Base-by-base conservation (phyloP, 2,329 filamentous ascomycete species). In the Colletotrichum liriopes region DNA sequence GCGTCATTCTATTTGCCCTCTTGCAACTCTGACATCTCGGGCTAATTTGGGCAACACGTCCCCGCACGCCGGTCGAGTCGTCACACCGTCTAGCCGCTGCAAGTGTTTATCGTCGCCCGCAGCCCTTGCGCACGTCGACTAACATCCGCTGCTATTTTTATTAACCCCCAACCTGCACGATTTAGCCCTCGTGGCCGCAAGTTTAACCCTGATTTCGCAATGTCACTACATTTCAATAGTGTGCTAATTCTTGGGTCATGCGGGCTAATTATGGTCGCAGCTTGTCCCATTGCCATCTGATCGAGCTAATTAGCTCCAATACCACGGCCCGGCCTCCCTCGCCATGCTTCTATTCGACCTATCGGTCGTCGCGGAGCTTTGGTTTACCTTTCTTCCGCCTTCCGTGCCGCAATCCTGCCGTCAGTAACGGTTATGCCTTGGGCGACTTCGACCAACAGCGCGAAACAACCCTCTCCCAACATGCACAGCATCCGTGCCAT, bases 71-170 rank as follows among this genome's bases (percentile, higher is more conserved):
- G 60, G 54, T 56, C 29, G 54, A 51, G 35, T 66, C 69, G 67
- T 66, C 54, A 65, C 61, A 58, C 51, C 60, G 43, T 62, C 51
- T 59, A 62, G 67, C 56, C 52, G 56, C 26, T 56, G 67, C 58
- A 73, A 59, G 69, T 75, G 74, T 75, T 75, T 73, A 72, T 55
- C 58, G 55, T 74, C 68, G 61, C 73, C 64, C 55, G 73, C 73
- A 75, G 66, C 37, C 32, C 64, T 61, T 63, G 52, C 39, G 63
- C 62, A 65, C 14, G 43, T 26, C 51, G 29, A 55, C 68, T 75
- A 74, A 71, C 67, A 73, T 32, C 56, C 18, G 51, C 58, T 62
- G 74, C 80, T 82, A 82, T 82, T 82, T 81, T 80, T 82, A 78
- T 78, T 80, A 79, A 77, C 37, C 75, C 74, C 77, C 79, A 67